phyloP scores from a whole-genome alignment of 1,284 basidiomycete genomes.

The Ceratobasidium sp. region DNA sequence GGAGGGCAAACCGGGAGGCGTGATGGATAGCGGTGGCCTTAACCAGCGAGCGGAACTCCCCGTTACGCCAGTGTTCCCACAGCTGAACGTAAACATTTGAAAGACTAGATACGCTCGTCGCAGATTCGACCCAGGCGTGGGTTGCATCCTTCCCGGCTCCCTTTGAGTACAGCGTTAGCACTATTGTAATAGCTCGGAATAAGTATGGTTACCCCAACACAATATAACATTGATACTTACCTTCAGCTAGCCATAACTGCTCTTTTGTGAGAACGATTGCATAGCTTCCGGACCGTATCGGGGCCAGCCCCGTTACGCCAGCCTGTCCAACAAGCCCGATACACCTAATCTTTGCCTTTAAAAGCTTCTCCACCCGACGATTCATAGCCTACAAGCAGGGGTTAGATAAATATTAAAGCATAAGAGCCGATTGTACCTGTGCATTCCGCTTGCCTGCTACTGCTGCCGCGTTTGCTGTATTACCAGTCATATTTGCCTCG shows the following conservation, averaged over 20 bases:
- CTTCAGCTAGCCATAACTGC: slow-evolving; percentile 6
- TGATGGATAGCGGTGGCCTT: slow-evolving; percentile 5
- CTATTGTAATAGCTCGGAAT: not conserved
- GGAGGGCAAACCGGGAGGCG: not conserved
- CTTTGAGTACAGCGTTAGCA: not conserved
- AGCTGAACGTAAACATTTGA: not conserved
- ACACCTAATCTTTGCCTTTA: not conserved
- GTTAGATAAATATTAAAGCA: too few species aligned
- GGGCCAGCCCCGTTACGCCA: not conserved
- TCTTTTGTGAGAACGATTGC: not conserved
- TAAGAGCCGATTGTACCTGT: not conserved
- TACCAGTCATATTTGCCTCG: slow-evolving; percentile 28
- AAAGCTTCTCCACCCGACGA: not conserved
- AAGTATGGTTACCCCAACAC: not conserved
- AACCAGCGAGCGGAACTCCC: not conserved
- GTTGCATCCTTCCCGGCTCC: not conserved
- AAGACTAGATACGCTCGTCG: not conserved
- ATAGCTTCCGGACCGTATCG: not conserved
- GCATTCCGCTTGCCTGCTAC: slow-evolving; percentile 8
- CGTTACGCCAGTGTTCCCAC: not conserved
- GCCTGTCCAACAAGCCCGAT: not conserved
- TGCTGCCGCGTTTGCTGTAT: slow-evolving; percentile 45
- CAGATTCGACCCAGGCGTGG: slow-evolving; percentile 10
- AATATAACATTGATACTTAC: not conserved
- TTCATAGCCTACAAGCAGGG: slow-evolving; percentile 11